These are phyloP conservation scores for Thielaviopsis musarum DNA, from an alignment of 2,329 filamentous ascomycete genomes.

Conservation along the genomic window DNA sequence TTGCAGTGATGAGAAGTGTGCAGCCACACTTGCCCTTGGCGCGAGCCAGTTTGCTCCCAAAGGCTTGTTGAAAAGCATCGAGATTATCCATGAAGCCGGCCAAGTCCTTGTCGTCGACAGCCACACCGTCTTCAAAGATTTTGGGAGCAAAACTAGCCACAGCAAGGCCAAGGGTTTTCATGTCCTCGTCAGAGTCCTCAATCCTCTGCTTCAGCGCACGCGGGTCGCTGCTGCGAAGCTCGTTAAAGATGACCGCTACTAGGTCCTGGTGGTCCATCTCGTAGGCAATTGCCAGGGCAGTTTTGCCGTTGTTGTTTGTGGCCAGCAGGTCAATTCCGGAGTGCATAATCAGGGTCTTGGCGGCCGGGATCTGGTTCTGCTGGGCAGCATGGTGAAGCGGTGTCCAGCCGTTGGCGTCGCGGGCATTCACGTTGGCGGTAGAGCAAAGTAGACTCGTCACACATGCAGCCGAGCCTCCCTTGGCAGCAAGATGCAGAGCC, in stretches of 20 bases:
- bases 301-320: not conserved
- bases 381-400: constrained; percentile 16
- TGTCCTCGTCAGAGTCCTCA: too few relatives aligned
- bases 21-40: not conserved
- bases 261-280: not conserved
- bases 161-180: not conserved
- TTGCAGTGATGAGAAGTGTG: not conserved
- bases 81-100: not conserved
- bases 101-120: not conserved
- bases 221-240: not conserved
- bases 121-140: not conserved
- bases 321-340: not conserved
- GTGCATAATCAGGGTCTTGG: not conserved
- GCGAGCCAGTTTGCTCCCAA: not conserved
- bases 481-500: constrained; percentile 11
- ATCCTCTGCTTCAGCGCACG: not conserved
- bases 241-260: not conserved
- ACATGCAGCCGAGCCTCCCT: constrained; percentile 6
- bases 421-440: constrained; percentile 17
- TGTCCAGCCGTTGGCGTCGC: constrained; percentile 19
- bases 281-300: not conserved
- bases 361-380: not conserved
- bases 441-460: constrained; percentile 17
- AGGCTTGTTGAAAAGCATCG: not conserved
- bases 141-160: not conserved